Conservation (phyloP, 495 filamentous ascomycete species). For the Geopyxis carbonaria region DNA sequence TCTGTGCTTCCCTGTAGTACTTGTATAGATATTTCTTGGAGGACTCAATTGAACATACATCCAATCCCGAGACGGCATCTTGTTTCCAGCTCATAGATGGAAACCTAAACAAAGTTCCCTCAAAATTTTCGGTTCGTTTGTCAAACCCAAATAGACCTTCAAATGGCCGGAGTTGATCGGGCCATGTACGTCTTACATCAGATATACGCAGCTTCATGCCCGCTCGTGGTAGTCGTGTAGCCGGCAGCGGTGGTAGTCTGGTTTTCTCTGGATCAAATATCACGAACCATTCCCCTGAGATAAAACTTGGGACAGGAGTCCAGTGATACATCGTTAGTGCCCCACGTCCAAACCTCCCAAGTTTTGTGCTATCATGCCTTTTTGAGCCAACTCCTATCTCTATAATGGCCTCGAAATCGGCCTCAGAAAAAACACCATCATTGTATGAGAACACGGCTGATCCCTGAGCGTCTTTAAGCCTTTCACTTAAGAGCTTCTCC, state of each 20-base stretch:
- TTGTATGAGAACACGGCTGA: constrained; percentile 29
- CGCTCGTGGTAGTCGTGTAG: constrained; percentile 14
- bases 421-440: constrained; percentile 26
- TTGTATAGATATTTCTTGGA: neutral
- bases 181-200: constrained; percentile 13
- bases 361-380: constrained; percentile 20
- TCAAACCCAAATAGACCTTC: constrained; percentile 26
- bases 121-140: constrained; percentile 17
- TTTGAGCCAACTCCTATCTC: constrained; percentile 31
- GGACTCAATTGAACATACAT: too few species aligned
- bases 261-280: constrained; percentile 29
- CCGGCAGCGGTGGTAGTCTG: constrained; percentile 20
- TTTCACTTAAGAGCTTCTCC: constrained; percentile 15
- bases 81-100: constrained; percentile 15
- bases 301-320: constrained; percentile 30
- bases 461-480: constrained; percentile 26
- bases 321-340: constrained; percentile 33
- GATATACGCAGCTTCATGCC: constrained; percentile 14
- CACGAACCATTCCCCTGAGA: constrained; percentile 27
- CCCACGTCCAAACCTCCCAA: constrained; percentile 31
- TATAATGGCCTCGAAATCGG: constrained; percentile 28
- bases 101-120: constrained; percentile 31
- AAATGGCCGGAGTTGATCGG: constrained; percentile 29
- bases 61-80: neutral
- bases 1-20: constrained; percentile 1